Conservation (phyloP, 2,329 filamentous ascomycete genomes). For the Xylaria sp. region DNA sequence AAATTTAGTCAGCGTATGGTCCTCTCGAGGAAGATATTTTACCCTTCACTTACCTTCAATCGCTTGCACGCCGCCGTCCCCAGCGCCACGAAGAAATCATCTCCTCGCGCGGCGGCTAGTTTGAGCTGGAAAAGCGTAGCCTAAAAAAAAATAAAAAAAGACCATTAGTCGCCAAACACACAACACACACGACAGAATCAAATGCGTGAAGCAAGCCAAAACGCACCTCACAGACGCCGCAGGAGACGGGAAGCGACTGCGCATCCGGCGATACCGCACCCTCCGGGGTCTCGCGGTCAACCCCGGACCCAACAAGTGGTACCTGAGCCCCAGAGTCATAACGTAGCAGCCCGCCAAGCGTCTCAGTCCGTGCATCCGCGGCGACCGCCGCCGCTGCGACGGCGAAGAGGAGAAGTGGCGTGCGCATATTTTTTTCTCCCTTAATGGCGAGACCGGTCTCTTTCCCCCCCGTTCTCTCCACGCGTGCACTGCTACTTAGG, state of each 20-base stretch:
- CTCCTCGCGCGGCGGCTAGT: constrained; percentile 32
- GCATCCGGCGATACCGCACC: constrained; percentile 24
- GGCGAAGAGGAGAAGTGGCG: constrained; percentile 1
- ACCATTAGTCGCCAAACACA: background rate
- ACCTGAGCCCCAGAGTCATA: constrained; percentile 13
- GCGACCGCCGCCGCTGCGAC: constrained; percentile 4
- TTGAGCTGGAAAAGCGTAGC: constrained; percentile 35
- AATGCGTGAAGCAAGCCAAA: background rate
- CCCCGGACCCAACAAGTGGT: constrained; percentile 5
- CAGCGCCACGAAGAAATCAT: constrained; percentile 34
- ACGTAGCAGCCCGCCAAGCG: background rate
- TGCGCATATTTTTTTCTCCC: too few relatives aligned
- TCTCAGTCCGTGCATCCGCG: background rate
- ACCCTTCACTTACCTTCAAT: constrained; percentile 27
- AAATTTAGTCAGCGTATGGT: constrained; percentile 17
- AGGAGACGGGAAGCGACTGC: constrained; percentile 31
- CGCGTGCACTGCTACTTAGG: background rate
- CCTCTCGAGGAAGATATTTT: background rate
- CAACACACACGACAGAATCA: background rate
- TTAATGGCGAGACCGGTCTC: constrained; percentile 1
- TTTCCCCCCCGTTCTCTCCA: background rate
- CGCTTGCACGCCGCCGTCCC: constrained; percentile 36
- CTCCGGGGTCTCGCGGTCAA: background rate
- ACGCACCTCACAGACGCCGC: constrained; percentile 43
- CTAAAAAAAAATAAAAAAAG: constrained; percentile 10